Evolutionary conservation across 306 rosid species (phyloP).

Genomic region (Cucurbita argyrosperma): DNA sequence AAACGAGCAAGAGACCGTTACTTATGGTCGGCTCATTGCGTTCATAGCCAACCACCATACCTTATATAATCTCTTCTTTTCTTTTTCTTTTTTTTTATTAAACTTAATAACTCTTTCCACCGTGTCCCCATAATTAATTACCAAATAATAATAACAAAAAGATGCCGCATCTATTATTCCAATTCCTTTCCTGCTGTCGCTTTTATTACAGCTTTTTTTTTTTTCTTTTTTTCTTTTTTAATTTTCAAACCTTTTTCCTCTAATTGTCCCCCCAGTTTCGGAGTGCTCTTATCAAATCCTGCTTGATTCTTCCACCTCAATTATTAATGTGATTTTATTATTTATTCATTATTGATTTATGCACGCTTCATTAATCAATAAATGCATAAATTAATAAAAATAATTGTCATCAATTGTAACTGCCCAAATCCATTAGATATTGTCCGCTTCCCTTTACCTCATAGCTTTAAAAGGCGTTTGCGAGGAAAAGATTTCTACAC

Average conservation of each 20-base stretch:
- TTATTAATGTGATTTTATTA: no score
- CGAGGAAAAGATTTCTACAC: no score
- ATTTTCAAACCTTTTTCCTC: background rate
- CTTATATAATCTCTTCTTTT: background rate
- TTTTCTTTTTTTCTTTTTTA: background rate
- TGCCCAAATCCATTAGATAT: no score
- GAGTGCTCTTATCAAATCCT: background rate
- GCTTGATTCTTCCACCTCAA: no score
- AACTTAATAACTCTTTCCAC: background rate
- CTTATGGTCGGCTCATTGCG: background rate
- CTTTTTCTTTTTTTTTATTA: no score
- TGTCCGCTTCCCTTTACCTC: no score
- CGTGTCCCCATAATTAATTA: background rate
- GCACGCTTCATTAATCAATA: no score
- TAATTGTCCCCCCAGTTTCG: background rate
- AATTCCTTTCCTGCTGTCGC: conserved; percentile 5
- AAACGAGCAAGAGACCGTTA: conserved; percentile 5
- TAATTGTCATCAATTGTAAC: no score
- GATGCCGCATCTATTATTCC: conserved; percentile 3
- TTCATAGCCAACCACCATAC: background rate
- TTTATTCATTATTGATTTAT: no score
- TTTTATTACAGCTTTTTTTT: background rate
- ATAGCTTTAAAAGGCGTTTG: no score
- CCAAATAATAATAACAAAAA: background rate
- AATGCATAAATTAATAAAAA: no score